Percentiles rank a stretch among this genome's conserved stretches.
Conservation (phyloP, 305 asterid genomes). For the Fraxinus angustifolia region DNA sequence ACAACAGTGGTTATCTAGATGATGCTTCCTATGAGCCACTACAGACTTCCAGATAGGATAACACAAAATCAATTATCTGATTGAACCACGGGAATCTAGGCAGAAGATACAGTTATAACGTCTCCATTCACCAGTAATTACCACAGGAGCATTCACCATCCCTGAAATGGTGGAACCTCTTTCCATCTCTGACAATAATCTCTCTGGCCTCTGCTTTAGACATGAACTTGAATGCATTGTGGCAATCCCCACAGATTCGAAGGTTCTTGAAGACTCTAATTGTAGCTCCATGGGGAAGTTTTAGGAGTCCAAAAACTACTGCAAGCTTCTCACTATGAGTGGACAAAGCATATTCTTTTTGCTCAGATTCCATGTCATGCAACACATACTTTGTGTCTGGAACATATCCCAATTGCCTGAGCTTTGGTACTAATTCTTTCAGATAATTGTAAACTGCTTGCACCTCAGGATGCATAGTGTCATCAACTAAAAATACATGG, state of each 20-base stretch:
- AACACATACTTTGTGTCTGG: conserved; percentile 73
- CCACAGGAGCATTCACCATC: conserved; percentile 89
- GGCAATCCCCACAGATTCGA: conserved; percentile 93
- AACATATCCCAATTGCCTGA: conserved; percentile 72
- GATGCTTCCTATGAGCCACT: conserved; percentile 7
- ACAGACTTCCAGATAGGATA: neutral
- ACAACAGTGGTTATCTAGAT: neutral
- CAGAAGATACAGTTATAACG: neutral
- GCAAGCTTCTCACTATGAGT: conserved; percentile 94
- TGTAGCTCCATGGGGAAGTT: conserved; percentile 69
- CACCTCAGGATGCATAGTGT: conserved; percentile 73
- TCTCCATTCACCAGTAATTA: conserved; percentile 69
- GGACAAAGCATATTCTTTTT: conserved; percentile 75
- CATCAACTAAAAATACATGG: conserved; percentile 78
- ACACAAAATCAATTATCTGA: neutral
- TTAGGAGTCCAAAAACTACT: conserved; percentile 74
- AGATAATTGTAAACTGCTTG: conserved; percentile 52
- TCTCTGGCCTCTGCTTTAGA: conserved; percentile 67
- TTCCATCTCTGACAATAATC: conserved; percentile 82
- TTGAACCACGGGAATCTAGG: neutral
- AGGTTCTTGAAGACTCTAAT: conserved; percentile 82
- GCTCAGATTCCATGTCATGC: conserved; percentile 86
- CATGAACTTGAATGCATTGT: conserved; percentile 75
- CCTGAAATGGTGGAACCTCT: conserved; percentile 88
- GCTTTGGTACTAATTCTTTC: conserved; percentile 48